Percentiles rank a stretch among this genome's conserved stretches.
Conservation (phyloP, 139 green algal genomes). For the Klebsormidium nitens region DNA sequence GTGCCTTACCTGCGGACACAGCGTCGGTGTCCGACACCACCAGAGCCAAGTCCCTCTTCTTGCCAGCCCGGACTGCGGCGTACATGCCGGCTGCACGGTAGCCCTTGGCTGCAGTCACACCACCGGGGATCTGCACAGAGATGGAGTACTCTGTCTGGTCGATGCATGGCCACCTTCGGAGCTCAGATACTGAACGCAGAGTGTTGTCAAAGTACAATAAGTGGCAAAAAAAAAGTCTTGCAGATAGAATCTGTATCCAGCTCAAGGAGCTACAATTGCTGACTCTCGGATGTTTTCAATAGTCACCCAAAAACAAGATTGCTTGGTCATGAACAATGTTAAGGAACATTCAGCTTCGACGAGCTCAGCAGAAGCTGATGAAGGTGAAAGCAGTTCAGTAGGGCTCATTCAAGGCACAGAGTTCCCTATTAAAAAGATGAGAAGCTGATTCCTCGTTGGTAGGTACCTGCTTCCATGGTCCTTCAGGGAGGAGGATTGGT, state of each 20-base stretch:
- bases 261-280: neutral
- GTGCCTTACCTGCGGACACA: conserved; percentile 33
- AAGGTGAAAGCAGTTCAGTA: conserved; percentile 2
- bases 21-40: conserved; percentile 74
- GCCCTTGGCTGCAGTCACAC: conserved; percentile 66
- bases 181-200: neutral
- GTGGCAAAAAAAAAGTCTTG: neutral
- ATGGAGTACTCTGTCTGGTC: neutral
- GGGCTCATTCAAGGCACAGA: neutral
- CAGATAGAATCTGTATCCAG: neutral
- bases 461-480: conserved; percentile 74
- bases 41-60: conserved; percentile 88
- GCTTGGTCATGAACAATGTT: neutral
- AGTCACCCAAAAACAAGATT: neutral
- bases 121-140: conserved; percentile 32
- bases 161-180: neutral
- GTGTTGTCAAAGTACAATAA: neutral
- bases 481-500: conserved; percentile 83
- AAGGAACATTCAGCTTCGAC: neutral
- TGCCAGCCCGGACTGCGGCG: conserved; percentile 70
- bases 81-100: conserved; percentile 87
- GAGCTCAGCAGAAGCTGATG: neutral
- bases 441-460: neutral
- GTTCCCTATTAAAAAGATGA: no score
- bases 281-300: neutral